Evolutionary conservation across 345 rosid genomes (phyloP), one percentile per base, ranked within the genome.

Genomic region (Boechera retrofracta): DNA sequence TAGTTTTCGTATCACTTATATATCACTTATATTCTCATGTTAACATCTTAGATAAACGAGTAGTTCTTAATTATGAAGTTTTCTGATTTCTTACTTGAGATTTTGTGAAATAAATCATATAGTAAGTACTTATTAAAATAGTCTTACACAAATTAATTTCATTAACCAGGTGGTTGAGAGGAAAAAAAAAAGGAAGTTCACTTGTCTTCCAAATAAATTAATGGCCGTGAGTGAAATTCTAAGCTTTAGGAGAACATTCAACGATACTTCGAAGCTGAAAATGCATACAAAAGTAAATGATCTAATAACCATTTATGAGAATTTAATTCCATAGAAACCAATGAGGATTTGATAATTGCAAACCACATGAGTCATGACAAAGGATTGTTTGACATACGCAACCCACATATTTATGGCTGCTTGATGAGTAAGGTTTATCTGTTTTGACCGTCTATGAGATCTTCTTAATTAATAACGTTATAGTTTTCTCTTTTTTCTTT

Each of bases 331-430:
- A 18, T 16, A 38, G 41, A 21, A 31, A 7, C 36, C 63, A 74
- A 51, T 38, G 38, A 36, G 38, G 53, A 59, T 47, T 49, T 24
- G 36, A 39, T 49, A 67, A 64, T 53, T 67, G 33, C 1, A 12
- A 47, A 39, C 44, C 51, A 75, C 60, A 67, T 67, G 67, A 18
- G 28, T 51, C 60, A 67, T 67, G 67, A 67, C 36, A 57, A 66
- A 68, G 55, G 69, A 41, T 69, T 26, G 38, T 60, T 12, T 41
- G 69, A 44, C 75, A 53, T 58, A 70, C 28, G 66, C 75, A 69
- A 54, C 9, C 71, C 58, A 62, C 75, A 44, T 54, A 77, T 70
- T 63, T 62, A 77, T 70, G 49, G 44, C 63, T 54, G 36, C 71
- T 64, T 76, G 68, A 68, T 58, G 7, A 38, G 12, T 58, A 29